Evolutionary conservation across 208 protist species (phyloP).

Genomic region (Acanthamoeba royreba): DNA sequence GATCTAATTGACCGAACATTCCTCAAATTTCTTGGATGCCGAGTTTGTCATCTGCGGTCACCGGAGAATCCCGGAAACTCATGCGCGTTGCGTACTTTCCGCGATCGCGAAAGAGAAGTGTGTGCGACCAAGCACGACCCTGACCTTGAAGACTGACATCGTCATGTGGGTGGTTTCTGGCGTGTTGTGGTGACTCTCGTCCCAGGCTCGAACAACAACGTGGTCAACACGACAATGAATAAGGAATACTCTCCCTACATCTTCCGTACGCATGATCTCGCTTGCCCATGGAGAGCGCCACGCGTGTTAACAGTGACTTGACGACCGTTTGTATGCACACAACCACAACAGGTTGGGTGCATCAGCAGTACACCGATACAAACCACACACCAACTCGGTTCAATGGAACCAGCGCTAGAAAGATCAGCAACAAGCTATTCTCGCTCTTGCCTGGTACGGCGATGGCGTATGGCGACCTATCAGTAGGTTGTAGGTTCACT

Average conservation of each 20-base stretch:
- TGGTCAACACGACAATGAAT: not conserved
- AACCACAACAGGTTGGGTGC: not conserved
- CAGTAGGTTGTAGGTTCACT: not conserved
- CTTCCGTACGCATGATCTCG: not conserved
- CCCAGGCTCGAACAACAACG: not conserved
- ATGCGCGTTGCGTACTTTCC: too few species aligned
- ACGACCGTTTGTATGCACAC: too few species aligned
- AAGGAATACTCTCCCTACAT: not conserved
- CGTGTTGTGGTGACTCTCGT: not conserved
- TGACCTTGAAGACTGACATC: too few species aligned
- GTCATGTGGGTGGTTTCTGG: too few species aligned
- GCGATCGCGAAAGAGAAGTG: too few species aligned
- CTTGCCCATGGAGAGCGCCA: not conserved
- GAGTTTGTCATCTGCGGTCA: too few species aligned
- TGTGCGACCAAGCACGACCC: too few species aligned
- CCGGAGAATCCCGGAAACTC: too few species aligned
- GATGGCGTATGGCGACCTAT: too few species aligned
- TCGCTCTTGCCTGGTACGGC: not conserved
- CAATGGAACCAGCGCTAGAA: not conserved
- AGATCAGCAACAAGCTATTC: not conserved
- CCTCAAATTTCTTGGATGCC: too few species aligned
- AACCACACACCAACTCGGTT: not conserved
- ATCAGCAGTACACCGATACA: not conserved
- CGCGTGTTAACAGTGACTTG: too few species aligned
- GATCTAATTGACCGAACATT: too few species aligned